Conservation (phyloP, 2,329 filamentous ascomycete species). For the Celoporthe dispersa region DNA sequence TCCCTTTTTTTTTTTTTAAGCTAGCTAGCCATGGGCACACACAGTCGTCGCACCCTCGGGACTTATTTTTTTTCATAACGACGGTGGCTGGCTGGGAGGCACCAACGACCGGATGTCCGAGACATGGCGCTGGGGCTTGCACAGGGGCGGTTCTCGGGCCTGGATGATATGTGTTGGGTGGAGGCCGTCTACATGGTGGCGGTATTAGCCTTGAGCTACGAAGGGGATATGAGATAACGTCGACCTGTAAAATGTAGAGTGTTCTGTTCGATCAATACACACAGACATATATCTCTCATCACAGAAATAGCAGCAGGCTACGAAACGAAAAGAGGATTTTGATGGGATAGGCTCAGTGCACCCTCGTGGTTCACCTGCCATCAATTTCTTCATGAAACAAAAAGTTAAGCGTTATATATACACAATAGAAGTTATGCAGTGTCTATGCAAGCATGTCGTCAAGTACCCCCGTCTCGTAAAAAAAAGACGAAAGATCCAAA, state of each 20-base stretch:
- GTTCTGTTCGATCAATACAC: neutral
- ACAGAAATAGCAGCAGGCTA: neutral
- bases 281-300: neutral
- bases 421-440: constrained; percentile 29
- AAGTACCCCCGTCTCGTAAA: neutral
- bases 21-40: neutral
- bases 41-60: neutral
- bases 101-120: neutral
- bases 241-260: no score
- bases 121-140: neutral
- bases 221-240: no score
- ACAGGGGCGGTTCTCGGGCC: neutral
- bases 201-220: neutral
- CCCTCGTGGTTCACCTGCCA: neutral
- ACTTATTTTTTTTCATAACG: neutral
- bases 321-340: neutral
- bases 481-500: neutral
- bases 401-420: constrained; percentile 24
- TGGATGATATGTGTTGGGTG: neutral
- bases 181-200: neutral
- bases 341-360: neutral
- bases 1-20: no score
- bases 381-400: neutral
- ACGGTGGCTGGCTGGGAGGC: neutral
- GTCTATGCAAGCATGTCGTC: constrained; percentile 29